Percentiles rank a stretch among this genome's conserved stretches.
These are phyloP conservation scores for Delonix regia DNA, from an alignment of 306 rosid genomes.

Conservation along the genomic window DNA sequence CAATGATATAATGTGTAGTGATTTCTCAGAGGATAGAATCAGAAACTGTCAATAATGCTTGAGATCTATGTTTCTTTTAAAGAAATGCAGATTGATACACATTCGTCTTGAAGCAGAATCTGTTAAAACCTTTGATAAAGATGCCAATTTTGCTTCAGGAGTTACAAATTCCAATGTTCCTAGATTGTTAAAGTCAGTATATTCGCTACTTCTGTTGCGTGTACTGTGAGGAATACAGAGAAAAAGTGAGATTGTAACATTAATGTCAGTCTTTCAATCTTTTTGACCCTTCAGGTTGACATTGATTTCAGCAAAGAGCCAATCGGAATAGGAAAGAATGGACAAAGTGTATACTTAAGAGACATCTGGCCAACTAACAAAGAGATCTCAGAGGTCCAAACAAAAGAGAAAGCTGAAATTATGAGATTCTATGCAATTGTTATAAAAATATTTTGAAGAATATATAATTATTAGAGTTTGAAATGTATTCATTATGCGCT, in stretches of 20 bases:
- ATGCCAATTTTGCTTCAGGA: background rate
- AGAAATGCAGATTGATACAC: background rate
- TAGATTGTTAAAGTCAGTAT: background rate
- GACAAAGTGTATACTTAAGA: slow-evolving; percentile 42
- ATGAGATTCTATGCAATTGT: background rate
- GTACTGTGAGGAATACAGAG: background rate
- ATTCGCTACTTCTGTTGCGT: background rate
- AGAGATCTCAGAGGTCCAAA: slow-evolving; percentile 47
- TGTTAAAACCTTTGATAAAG: background rate
- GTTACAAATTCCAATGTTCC: background rate
- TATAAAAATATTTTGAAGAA: background rate
- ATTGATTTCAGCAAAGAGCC: slow-evolving; percentile 53
- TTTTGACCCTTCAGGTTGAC: slow-evolving; percentile 45
- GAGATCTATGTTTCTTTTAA: background rate
- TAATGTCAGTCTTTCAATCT: background rate
- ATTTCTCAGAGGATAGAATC: too few relatives aligned
- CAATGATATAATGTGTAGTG: background rate
- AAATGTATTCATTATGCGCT: background rate
- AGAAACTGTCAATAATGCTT: background rate
- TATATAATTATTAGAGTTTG: background rate
- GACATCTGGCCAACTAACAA: slow-evolving; percentile 59
- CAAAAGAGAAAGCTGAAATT: background rate
- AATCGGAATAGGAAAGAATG: slow-evolving; percentile 48
- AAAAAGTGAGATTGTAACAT: background rate
- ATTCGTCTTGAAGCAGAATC: background rate